Conservation (phyloP, 192 early-diverging fungal genomes). For the Mortierella antarctica region DNA sequence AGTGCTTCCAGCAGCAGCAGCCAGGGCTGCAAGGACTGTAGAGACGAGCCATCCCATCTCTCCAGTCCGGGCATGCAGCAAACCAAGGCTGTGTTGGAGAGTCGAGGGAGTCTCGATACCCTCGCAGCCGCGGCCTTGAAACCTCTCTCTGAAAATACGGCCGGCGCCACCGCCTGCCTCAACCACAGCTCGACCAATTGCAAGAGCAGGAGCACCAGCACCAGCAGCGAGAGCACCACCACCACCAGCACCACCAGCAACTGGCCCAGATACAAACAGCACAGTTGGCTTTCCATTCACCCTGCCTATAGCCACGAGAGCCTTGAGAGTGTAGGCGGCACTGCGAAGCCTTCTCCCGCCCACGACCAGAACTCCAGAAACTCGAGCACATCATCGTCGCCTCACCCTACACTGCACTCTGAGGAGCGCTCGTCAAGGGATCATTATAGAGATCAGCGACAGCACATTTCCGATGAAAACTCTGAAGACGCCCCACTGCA, state of each 20-base stretch:
- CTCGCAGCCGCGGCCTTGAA: slow-evolving; percentile 43
- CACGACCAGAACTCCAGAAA: not conserved
- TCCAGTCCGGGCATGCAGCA: too few relatives aligned
- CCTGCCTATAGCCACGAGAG: not conserved
- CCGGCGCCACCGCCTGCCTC: slow-evolving; percentile 7
- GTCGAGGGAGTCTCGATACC: slow-evolving; percentile 30
- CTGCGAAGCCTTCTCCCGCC: too few relatives aligned
- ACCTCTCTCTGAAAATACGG: slow-evolving; percentile 3
- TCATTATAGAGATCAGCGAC: slow-evolving; percentile 22
- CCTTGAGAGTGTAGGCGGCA: not conserved
- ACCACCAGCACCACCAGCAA: slow-evolving; percentile 12
- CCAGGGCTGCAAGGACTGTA: too few relatives aligned
- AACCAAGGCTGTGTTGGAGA: too few relatives aligned
- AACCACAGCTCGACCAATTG: not conserved
- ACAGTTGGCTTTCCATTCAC: not conserved
- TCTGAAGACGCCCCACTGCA: slow-evolving; percentile 12
- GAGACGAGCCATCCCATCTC: too few relatives aligned
- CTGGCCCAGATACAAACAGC: not conserved
- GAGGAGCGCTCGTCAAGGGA: slow-evolving; percentile 1
- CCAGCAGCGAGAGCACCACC: not conserved
- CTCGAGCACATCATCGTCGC: not conserved
- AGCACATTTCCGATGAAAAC: slow-evolving; percentile 19
- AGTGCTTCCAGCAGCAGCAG: too few relatives aligned
- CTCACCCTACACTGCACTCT: not conserved
- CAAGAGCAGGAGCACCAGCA: not conserved